A percentile compares a stretch with the other conserved stretches of the same genome.
Evolutionary conservation across 768 basidiomycete genomes (phyloP).

Genomic region (Amanita rimosa): DNA sequence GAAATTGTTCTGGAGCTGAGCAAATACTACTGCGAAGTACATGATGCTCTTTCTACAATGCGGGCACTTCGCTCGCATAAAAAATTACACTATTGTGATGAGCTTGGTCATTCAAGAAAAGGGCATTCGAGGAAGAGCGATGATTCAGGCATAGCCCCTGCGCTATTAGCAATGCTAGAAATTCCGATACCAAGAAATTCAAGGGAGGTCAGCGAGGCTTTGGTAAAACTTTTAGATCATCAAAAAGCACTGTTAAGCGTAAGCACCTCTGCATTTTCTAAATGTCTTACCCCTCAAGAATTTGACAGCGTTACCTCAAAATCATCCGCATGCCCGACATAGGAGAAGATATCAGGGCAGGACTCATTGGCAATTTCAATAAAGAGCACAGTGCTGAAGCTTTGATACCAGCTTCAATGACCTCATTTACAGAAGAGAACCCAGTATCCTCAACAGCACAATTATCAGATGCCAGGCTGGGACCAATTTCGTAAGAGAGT

Average conservation of each 20-base stretch:
- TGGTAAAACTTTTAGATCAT: conserved; percentile 6
- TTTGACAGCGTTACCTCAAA: conserved; percentile 11
- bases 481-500: not conserved
- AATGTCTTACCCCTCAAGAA: not conserved
- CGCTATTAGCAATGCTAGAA: not conserved
- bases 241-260: conserved; percentile 13
- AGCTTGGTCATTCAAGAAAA: not conserved
- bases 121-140: not conserved
- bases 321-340: conserved; percentile 9
- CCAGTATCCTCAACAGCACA: not conserved
- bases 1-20: not conserved
- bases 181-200: not conserved
- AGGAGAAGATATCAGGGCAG: conserved; percentile 8
- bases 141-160: not conserved
- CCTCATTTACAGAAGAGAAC: not conserved
- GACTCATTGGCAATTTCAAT: conserved; percentile 8
- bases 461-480: not conserved
- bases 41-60: not conserved
- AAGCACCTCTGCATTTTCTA: not conserved
- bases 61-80: not conserved
- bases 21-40: not conserved
- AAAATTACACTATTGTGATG: not conserved
- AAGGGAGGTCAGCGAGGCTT: not conserved
- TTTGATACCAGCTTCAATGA: not conserved
- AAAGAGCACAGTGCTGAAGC: not conserved